Percentiles rank a stretch among this genome's conserved stretches.
phyloP scores from a whole-genome alignment of 345 rosid species.

The Boechera stricta region DNA sequence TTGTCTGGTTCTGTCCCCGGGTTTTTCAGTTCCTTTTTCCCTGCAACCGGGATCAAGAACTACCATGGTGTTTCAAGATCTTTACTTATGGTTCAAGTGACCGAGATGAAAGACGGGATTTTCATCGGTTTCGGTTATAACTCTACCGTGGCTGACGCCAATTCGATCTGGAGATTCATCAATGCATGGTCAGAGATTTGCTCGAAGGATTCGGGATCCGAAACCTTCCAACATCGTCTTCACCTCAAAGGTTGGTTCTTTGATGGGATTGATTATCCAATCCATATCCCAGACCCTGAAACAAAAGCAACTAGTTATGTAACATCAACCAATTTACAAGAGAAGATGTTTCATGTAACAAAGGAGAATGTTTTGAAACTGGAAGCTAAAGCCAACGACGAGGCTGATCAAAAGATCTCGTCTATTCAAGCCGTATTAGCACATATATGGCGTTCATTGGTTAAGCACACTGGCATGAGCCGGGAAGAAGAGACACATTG shows the following conservation, averaged over 20 bases:
- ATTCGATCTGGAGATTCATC: constrained; percentile 55
- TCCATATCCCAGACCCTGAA: constrained; percentile 44
- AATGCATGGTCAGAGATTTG: constrained; percentile 55
- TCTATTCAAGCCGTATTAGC: constrained; percentile 47
- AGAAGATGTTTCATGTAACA: constrained; percentile 46
- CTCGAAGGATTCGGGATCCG: constrained; percentile 2
- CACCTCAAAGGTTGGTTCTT: constrained; percentile 47
- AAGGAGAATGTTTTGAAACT: constrained; percentile 41
- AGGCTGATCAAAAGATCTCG: constrained; percentile 39
- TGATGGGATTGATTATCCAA: constrained; percentile 27
- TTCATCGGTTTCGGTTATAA: constrained; percentile 53
- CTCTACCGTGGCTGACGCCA: constrained; percentile 49
- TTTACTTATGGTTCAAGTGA: constrained; percentile 53
- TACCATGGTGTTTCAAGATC: constrained; percentile 46
- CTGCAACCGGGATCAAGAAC: constrained; percentile 47
- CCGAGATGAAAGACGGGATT: constrained; percentile 54
- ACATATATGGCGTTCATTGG: constrained; percentile 42
- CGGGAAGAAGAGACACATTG: constrained; percentile 41
- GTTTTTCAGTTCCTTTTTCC: constrained; percentile 48
- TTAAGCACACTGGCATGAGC: constrained; percentile 29
- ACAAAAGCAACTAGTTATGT: constrained; percentile 7
- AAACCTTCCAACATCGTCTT: background rate
- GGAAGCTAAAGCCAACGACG: constrained; percentile 49
- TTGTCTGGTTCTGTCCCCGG: constrained; percentile 44
- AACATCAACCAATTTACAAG: constrained; percentile 31